Evolutionary conservation across 176 grass and related monocot species (phyloP).

Genomic region (Aegilops umbellulata): DNA sequence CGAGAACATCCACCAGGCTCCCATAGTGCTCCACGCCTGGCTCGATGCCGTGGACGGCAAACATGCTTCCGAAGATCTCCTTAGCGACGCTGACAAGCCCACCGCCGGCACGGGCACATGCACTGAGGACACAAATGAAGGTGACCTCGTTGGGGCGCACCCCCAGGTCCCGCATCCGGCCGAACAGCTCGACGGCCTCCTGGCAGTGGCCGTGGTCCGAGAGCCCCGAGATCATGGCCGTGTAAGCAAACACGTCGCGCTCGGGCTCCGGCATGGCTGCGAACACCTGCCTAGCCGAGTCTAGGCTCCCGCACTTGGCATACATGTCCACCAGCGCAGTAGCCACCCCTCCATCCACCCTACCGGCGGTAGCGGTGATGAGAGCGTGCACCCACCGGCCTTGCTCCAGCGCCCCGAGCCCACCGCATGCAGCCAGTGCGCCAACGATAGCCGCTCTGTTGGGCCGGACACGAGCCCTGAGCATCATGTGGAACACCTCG

Average conservation of each 20-base stretch:
- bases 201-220: slow-evolving; percentile 39
- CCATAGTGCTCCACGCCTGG: slow-evolving; percentile 66
- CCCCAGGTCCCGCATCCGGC: slow-evolving; percentile 30
- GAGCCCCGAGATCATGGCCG: slow-evolving; percentile 61
- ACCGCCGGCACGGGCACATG: slow-evolving; percentile 30
- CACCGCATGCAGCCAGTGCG: slow-evolving; percentile 38
- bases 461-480: slow-evolving; percentile 5
- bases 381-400: slow-evolving; percentile 64
- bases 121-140: slow-evolving; percentile 56
- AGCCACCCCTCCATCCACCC: slow-evolving; percentile 27
- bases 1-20: slow-evolving; percentile 52
- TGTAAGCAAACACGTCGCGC: slow-evolving; percentile 60
- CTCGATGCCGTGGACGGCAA: not conserved
- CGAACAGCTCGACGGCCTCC: slow-evolving; percentile 44
- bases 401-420: slow-evolving; percentile 64
- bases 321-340: slow-evolving; percentile 80
- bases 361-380: not conserved
- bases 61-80: slow-evolving; percentile 46
- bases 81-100: slow-evolving; percentile 25
- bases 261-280: not conserved
- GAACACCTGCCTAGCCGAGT: slow-evolving; percentile 46
- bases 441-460: slow-evolving; percentile 50
- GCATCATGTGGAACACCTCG: slow-evolving; percentile 42
- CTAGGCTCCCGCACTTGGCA: slow-evolving; percentile 61
- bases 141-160: slow-evolving; percentile 69